These are phyloP conservation scores for Patellifolia procumbens DNA, from an alignment of 179 eudicot species.

Conservation along the genomic window DNA sequence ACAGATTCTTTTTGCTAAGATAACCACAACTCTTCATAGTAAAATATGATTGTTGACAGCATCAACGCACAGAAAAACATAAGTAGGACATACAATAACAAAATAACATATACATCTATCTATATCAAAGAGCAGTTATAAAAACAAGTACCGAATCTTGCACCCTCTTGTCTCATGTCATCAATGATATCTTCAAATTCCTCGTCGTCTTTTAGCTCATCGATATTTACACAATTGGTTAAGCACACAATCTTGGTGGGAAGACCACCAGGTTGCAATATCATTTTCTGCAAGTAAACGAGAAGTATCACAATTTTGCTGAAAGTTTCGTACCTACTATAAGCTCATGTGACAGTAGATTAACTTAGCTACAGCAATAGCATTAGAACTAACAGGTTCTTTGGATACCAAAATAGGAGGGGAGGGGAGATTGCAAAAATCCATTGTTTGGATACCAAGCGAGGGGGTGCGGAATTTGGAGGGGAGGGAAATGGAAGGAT, in stretches of 20 bases:
- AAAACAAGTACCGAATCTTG: conserved; percentile 69
- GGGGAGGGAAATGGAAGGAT: too few species aligned
- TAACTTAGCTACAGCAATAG: background rate
- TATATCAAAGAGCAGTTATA: background rate
- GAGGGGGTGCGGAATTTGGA: too few species aligned
- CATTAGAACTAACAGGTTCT: background rate
- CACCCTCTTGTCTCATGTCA: conserved; percentile 92
- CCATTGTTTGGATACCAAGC: too few species aligned
- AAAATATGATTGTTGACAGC: background rate
- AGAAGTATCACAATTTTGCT: conserved; percentile 3
- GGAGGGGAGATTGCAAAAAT: too few species aligned
- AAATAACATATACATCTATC: background rate
- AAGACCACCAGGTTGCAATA: conserved; percentile 60
- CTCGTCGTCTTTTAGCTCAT: conserved; percentile 76
- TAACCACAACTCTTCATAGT: background rate
- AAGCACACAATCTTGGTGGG: conserved; percentile 88
- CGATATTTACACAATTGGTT: conserved; percentile 65
- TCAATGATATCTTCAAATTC: conserved; percentile 84
- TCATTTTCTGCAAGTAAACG: conserved; percentile 63
- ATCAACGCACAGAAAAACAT: too few species aligned
- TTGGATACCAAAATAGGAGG: too few species aligned
- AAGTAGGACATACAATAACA: background rate
- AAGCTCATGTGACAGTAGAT: too few species aligned
- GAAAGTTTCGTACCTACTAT: too few species aligned
- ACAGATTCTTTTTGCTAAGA: background rate